Evolutionary conservation across 2,329 filamentous ascomycete species (phyloP).

Genomic region (Sporothrix luriei): DNA sequence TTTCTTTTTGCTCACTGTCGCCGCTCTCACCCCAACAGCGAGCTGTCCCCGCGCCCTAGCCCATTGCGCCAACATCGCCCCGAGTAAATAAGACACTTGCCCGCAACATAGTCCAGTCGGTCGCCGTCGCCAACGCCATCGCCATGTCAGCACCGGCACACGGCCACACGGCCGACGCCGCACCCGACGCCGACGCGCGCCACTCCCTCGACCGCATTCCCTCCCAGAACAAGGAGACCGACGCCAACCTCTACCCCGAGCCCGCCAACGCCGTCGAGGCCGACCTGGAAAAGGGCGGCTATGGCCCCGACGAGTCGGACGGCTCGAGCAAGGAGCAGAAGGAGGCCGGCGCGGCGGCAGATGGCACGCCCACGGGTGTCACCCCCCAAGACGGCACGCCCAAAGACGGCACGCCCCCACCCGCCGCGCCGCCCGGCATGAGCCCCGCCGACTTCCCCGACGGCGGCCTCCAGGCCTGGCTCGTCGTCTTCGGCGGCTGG

Average conservation of each 20-base stretch:
- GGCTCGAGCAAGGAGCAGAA: background rate
- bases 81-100: background rate
- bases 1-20: background rate
- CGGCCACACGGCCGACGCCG: slow-evolving; percentile 7
- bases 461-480: slow-evolving; percentile 55
- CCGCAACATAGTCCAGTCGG: too few species aligned
- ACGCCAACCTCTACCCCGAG: slow-evolving; percentile 44
- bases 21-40: background rate
- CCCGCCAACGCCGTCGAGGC: slow-evolving; percentile 40
- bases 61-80: background rate
- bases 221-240: slow-evolving; percentile 43
- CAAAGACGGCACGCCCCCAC: too few species aligned
- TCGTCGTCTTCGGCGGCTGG: slow-evolving; percentile 49
- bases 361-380: too few species aligned
- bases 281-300: slow-evolving; percentile 44
- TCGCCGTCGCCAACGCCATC: background rate
- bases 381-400: too few species aligned
- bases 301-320: slow-evolving; percentile 27
- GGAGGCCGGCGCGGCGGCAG: background rate
- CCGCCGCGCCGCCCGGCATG: slow-evolving; percentile 37
- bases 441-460: slow-evolving; percentile 55
- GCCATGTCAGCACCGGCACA: background rate
- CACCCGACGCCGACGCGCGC: slow-evolving; percentile 26
- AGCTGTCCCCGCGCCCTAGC: background rate
- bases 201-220: slow-evolving; percentile 48